Conservation (phyloP, 164 flowering plant genomes). For the Liquidambar formosana region DNA sequence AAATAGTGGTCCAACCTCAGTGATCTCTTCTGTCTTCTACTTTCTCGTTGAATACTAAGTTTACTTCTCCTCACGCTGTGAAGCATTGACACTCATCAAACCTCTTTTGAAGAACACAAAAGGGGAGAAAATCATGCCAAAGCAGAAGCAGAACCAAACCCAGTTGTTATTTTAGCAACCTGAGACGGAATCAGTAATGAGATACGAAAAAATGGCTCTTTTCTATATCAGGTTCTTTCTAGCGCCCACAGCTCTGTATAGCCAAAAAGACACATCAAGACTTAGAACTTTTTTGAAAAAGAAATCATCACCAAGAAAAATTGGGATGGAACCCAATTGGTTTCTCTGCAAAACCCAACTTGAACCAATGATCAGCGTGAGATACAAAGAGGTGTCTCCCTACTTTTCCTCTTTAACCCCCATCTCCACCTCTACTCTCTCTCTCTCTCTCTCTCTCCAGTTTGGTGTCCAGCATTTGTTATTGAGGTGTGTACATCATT, state of each 20-base stretch:
- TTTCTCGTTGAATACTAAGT: conserved; percentile 6
- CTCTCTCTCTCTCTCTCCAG: conserved; percentile 22
- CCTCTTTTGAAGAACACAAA: conserved; percentile 11
- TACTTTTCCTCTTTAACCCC: conserved; percentile 7
- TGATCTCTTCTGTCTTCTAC: conserved; percentile 4
- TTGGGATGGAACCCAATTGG: conserved; percentile 35
- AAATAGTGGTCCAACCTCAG: conserved; percentile 18
- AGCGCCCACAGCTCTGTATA: conserved; percentile 15
- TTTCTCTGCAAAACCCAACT: conserved; percentile 43
- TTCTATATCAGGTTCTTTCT: conserved; percentile 8
- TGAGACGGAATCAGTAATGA: conserved; percentile 28
- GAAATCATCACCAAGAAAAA: conserved; percentile 15
- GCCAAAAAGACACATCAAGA: conserved; percentile 31
- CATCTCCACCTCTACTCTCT: no score
- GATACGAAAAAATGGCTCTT: conserved; percentile 9
- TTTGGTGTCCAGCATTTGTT: conserved; percentile 31
- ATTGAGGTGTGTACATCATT: conserved; percentile 52
- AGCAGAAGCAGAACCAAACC: conserved; percentile 20
- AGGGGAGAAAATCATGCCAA: conserved; percentile 26
- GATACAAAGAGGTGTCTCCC: conserved; percentile 22
- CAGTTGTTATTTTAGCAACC: conserved; percentile 27
- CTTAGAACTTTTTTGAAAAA: conserved; percentile 19
- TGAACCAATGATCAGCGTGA: conserved; percentile 56
- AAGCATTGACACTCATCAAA: conserved; percentile 23
- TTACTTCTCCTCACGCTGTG: conserved; percentile 8